A percentile compares a stretch with the other conserved stretches of the same genome.
These are phyloP conservation scores for Taiozyma onychis DNA, from an alignment of 1,139 yeast genomes.

Conservation along the genomic window DNA sequence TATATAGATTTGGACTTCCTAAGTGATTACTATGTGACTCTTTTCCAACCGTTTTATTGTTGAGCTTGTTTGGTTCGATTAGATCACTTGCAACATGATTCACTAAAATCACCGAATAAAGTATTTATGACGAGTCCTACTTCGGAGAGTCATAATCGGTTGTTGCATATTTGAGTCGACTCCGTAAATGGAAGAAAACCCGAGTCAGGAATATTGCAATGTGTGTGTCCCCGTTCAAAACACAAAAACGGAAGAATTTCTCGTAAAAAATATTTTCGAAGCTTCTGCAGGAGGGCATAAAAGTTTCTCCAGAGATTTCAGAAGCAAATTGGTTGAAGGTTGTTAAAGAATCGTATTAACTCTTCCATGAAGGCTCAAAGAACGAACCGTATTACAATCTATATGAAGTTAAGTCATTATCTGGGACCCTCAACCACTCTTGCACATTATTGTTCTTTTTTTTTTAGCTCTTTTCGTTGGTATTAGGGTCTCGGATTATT, in stretches of 20 bases:
- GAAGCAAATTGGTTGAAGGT: no score
- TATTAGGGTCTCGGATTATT: no score
- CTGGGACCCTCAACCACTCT: no score
- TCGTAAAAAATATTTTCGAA: no score
- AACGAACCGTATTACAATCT: no score
- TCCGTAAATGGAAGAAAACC: background rate
- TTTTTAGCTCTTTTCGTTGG: no score
- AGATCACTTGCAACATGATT: background rate
- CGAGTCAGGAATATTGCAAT: background rate
- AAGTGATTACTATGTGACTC: background rate
- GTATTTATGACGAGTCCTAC: background rate
- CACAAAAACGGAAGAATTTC: background rate
- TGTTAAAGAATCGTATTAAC: no score
- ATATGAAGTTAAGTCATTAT: no score
- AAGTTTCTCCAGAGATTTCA: no score
- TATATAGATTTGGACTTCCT: background rate
- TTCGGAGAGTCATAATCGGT: background rate
- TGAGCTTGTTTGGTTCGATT: background rate
- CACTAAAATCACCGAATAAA: background rate
- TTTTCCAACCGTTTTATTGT: background rate
- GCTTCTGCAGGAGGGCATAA: no score
- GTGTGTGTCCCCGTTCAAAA: background rate
- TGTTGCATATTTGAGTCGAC: background rate
- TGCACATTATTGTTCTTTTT: no score
- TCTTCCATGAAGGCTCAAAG: no score